Evolutionary conservation across 2,329 filamentous ascomycete species (phyloP).

Genomic region (Cadophora luteo-olivacea): DNA sequence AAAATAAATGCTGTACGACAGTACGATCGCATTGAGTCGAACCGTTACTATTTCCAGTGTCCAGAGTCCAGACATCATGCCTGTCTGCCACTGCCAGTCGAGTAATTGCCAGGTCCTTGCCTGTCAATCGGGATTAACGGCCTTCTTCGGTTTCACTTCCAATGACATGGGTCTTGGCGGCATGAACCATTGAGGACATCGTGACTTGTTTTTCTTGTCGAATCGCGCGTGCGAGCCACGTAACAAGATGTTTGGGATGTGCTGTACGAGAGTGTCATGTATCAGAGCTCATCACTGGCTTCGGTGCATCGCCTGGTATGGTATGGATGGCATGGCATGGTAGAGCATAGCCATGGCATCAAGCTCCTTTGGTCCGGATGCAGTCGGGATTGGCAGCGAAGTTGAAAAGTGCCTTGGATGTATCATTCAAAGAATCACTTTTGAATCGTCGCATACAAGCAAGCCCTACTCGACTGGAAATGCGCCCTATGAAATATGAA

Average conservation of each 20-base stretch:
- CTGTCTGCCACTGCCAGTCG: background rate
- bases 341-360: background rate
- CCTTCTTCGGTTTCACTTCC: constrained; percentile 33
- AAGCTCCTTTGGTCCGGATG: constrained; percentile 12
- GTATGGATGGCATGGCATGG: background rate
- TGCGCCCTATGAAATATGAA: background rate
- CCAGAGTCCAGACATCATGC: background rate
- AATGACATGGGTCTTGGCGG: constrained; percentile 28
- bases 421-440: background rate
- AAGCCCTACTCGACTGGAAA: background rate
- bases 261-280: constrained; percentile 25
- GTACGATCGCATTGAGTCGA: background rate
- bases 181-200: constrained; percentile 21
- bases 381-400: background rate
- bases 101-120: constrained; percentile 11
- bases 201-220: constrained; percentile 10
- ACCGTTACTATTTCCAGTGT: background rate
- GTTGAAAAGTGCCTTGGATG: background rate
- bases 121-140: constrained; percentile 23
- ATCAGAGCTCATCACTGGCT: constrained; percentile 8
- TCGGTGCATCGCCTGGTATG: background rate
- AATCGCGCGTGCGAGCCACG: constrained; percentile 29
- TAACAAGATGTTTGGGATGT: constrained; percentile 37
- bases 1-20: background rate
- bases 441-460: background rate